Evolutionary conservation across 768 basidiomycete species (phyloP).

Genomic region (Hemileccinum impolitum): DNA sequence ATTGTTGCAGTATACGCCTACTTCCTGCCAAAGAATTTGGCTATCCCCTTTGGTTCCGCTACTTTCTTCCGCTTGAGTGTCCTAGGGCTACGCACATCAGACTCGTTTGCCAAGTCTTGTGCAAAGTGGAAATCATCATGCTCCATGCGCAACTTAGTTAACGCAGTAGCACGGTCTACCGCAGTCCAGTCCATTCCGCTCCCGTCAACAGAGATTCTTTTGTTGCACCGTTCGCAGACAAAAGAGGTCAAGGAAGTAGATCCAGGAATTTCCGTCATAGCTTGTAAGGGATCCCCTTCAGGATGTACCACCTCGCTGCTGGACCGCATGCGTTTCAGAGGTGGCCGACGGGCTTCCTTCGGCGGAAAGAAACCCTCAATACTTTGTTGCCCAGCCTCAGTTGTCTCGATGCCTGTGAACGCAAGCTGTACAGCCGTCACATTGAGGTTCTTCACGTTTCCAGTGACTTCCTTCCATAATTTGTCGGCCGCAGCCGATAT

Average conservation of each 20-base stretch:
- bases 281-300: neutral
- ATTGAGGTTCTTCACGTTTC: conserved; percentile 50
- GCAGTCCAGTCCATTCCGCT: conserved; percentile 16
- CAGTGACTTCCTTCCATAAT: conserved; percentile 86
- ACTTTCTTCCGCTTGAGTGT: conserved; percentile 32
- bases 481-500: conserved; percentile 74
- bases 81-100: conserved; percentile 14
- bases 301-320: conserved; percentile 14
- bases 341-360: conserved; percentile 21
- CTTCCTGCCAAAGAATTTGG: conserved; percentile 44
- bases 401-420: conserved; percentile 73
- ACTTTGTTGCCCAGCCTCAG: conserved; percentile 76
- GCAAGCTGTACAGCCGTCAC: conserved; percentile 69
- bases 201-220: conserved; percentile 38
- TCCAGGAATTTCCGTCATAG: neutral
- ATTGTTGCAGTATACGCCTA: conserved; percentile 9
- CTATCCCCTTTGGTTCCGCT: conserved; percentile 38
- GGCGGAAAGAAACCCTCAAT: conserved; percentile 83
- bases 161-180: conserved; percentile 29
- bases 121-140: conserved; percentile 93
- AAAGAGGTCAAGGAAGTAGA: conserved; percentile 35
- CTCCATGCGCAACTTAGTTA: conserved; percentile 54
- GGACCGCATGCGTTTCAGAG: conserved; percentile 40
- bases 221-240: conserved; percentile 57
- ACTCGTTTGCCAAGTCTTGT: conserved; percentile 58